Conservation (phyloP, 2,329 filamentous ascomycete species). For the Neopestalotiopsis sp. region DNA sequence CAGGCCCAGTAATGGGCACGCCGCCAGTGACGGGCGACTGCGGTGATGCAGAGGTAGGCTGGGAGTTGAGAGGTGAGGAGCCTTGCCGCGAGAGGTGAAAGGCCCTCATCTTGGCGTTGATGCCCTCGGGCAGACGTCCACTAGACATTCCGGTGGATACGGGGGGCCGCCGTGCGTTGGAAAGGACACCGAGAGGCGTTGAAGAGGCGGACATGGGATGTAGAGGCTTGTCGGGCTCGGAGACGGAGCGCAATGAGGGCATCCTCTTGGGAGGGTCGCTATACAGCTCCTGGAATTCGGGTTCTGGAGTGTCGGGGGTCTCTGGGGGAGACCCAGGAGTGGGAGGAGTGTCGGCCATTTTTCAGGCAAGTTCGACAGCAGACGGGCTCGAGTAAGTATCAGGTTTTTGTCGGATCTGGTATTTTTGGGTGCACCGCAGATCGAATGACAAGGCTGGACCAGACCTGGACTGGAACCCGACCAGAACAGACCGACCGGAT, state of each 20-base stretch:
- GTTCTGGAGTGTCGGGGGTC: constrained; percentile 15
- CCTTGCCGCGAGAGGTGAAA: constrained; percentile 52
- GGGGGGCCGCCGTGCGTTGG: constrained; percentile 62
- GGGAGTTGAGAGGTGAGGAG: constrained; percentile 36
- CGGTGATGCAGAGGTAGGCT: constrained; percentile 35
- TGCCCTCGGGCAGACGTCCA: constrained; percentile 46
- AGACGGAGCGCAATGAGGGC: constrained; percentile 63
- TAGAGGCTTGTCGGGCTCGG: constrained; percentile 57
- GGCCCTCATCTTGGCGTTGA: constrained; percentile 53
- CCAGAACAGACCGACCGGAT: neutral
- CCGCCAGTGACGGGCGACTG: constrained; percentile 36
- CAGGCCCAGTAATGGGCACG: constrained; percentile 33
- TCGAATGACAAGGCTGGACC: neutral
- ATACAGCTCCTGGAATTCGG: constrained; percentile 13
- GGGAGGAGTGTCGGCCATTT: constrained; percentile 10
- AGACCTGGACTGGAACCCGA: too few species aligned
- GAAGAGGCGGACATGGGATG: constrained; percentile 77
- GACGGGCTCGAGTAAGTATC: neutral
- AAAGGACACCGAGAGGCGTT: constrained; percentile 80
- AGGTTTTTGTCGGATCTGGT: neutral
- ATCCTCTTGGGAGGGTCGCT: constrained; percentile 51
- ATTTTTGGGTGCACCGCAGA: neutral
- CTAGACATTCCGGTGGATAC: constrained; percentile 45
- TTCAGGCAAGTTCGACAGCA: neutral
- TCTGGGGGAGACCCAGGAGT: constrained; percentile 15